Evolutionary conservation across 306 rosid species (phyloP).

Genomic region (Arachis stenosperma): DNA sequence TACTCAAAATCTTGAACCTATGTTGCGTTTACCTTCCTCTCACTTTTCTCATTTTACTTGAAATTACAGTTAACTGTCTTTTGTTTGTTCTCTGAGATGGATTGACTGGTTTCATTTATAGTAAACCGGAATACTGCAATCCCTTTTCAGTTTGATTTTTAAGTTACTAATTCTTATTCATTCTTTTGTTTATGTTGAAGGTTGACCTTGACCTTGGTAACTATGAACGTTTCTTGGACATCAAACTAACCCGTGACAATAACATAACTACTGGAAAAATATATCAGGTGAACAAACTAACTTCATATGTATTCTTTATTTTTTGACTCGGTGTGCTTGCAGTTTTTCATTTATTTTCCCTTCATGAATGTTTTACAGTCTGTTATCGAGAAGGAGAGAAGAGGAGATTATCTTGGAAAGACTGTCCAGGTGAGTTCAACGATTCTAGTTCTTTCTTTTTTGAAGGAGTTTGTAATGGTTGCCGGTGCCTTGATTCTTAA

Average conservation of each 20-base stretch:
- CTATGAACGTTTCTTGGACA: constrained; percentile 83
- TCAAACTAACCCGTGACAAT: constrained; percentile 78
- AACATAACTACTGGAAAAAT: constrained; percentile 92
- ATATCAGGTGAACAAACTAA: constrained; percentile 61
- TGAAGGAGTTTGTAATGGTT: constrained; percentile 12
- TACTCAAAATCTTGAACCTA: constrained; percentile 10
- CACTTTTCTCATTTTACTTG: constrained; percentile 28
- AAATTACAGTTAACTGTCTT: constrained; percentile 10
- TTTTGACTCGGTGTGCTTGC: constrained; percentile 1
- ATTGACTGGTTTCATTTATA: constrained; percentile 19
- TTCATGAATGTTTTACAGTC: constrained; percentile 49
- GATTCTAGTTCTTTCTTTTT: constrained; percentile 2
- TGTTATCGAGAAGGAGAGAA: constrained; percentile 84
- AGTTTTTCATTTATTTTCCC: constrained; percentile 20
- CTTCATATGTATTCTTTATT: constrained; percentile 15
- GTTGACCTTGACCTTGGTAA: constrained; percentile 96
- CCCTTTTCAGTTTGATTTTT: constrained; percentile 3
- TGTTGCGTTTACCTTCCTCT: not conserved
- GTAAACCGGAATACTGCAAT: constrained; percentile 18
- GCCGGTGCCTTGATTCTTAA: constrained; percentile 37
- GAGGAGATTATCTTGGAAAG: constrained; percentile 88
- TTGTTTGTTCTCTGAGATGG: constrained; percentile 9
- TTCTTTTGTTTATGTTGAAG: constrained; percentile 44
- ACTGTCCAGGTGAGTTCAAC: constrained; percentile 72
- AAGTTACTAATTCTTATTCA: constrained; percentile 6